Base-by-base conservation (phyloP, 2,329 filamentous ascomycete species). In the Botryotinia globosa region DNA sequence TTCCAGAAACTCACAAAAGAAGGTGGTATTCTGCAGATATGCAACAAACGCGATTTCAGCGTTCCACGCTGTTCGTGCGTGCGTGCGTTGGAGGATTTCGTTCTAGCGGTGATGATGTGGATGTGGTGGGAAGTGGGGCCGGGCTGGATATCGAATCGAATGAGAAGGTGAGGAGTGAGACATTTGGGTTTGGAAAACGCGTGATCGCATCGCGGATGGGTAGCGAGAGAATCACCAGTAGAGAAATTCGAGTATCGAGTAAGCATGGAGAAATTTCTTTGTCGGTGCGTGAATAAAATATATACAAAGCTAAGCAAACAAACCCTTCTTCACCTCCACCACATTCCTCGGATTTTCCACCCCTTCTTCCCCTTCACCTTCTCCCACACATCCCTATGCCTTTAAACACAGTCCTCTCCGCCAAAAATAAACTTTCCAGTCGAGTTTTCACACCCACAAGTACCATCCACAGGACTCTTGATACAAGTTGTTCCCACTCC, bases 401-500 rank as follows among this genome's bases (percentile, higher is more conserved):
- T 7, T n/a, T 69, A 59, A 32, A 42, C 34, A 44, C 66, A 69
- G 5, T 34, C 8, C 8, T 4, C 59, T 1, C 34, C n/a, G 2
- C 51, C 59, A n/a, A n/a, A 32, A 5, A 64, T 5, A 44, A 71
- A 71, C 32, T 20, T 8, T 3, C 69, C 69, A n/a, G 20, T 22
- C 25, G 58, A 64, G 3, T 65, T 34, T 25, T 71, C 69, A 71
- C 69, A 71, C 10, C 69, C 69, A 51, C 69, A 71, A 9, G 34
- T 63, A 0, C 69, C 59, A 45, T 62, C 37, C 34, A 32, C 37
- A 0, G 69, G 58, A 44, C 59, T 62, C 59, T 71, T 42, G 8
- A 71, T 71, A 18, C 69, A 71, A 2, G 20, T 32, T 0, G 69
- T 64, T 2, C 69, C 69, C 0, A 64, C 34, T 1, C 69, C 69